Conservation (phyloP, 768 basidiomycete genomes). For the Termitomyces sp. region DNA sequence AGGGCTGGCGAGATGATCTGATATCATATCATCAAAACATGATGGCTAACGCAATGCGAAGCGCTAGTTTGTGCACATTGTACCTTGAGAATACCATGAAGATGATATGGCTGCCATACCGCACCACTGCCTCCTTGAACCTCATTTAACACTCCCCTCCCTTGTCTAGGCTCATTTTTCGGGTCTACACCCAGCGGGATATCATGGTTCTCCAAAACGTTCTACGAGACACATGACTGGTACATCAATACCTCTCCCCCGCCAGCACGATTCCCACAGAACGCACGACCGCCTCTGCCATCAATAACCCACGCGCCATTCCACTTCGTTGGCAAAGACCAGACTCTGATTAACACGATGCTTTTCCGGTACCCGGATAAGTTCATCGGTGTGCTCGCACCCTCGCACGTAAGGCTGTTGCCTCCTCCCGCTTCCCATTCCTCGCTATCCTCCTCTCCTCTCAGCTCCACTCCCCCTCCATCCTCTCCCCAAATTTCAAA, state of each 20-base stretch:
- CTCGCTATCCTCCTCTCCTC: not conserved
- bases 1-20: too few species aligned
- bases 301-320: conserved; percentile 3
- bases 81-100: not conserved
- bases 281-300: not conserved
- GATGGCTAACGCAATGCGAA: too few species aligned
- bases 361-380: conserved; percentile 39
- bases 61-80: too few species aligned
- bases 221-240: conserved; percentile 45
- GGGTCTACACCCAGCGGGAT: conserved; percentile 41
- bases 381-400: conserved; percentile 31
- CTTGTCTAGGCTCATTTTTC: conserved; percentile 47
- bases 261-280: not conserved
- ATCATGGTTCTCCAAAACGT: conserved; percentile 38
- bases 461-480: not conserved
- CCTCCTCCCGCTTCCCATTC: conserved; percentile 2
- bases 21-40: too few species aligned
- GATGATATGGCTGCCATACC: too few species aligned
- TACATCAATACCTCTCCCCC: conserved; percentile 35
- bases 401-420: conserved; percentile 11
- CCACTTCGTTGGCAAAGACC: conserved; percentile 52
- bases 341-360: conserved; percentile 45
- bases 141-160: not conserved
- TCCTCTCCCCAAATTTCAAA: not conserved
- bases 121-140: not conserved